Base-by-base conservation (phyloP, 306 rosid genomes). In the Sechiopsis laciniata region DNA sequence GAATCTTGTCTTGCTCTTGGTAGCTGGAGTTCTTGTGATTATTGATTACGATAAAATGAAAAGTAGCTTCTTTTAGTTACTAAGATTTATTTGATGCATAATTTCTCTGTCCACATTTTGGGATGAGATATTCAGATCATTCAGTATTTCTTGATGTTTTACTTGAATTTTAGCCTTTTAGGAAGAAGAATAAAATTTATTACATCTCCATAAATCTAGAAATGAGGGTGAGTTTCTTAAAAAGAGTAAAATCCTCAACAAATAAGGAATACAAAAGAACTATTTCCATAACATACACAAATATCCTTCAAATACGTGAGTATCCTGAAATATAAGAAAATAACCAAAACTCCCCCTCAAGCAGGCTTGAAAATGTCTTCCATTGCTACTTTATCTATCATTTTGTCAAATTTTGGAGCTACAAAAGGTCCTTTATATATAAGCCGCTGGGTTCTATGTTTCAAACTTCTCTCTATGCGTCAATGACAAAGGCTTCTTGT, bases 51-150 rank as follows among this genome's bases (percentile, higher is more conserved):
- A 4, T 0, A 21, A 70, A 54, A 74, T 40, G 10, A 57, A 46
- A 14, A 68, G 37, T 48, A 2, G 10, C 56, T 68, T 68, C 42
- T 71, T 15, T 48, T 45, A 10, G 55, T 22, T 10, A 13, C 72
- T 45, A 21, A 65, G 20, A 66, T 21, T 63, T 68, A 2, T 19
- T 67, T n/a, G 37, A 67, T 42, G 35, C 55, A 13, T 21, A 42
- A 12, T 67, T 45, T 2, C 17, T 46, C 53, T 12, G 72, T 20
- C 52, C 32, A 46, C 35, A 67, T 67, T 67, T 20, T 45, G 55
- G 17, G 12, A 67, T 67, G 55, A 67, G 29, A 42, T 37, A n/a
- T 65, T 42, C 71, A 37, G 53, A 61, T 15, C 42, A 61, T 26
- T 59, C 65, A 32, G 45, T 8, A 32, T 37, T 62, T 62, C 50